Conservation (phyloP, 768 basidiomycete genomes). For the Collybiopsis luxurians region DNA sequence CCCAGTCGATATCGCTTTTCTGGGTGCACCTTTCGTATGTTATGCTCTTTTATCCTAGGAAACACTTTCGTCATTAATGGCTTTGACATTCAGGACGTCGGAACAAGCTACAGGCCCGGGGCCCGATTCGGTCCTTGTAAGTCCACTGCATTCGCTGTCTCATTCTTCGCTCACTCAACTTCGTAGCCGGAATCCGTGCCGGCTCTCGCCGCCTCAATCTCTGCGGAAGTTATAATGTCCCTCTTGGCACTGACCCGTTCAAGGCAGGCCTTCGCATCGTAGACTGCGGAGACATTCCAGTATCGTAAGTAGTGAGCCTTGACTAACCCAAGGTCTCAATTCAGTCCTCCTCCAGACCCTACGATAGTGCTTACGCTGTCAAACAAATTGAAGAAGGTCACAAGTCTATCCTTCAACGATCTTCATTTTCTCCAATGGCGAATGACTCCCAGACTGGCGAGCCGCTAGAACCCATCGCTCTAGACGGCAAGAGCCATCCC, state of each 20-base stretch:
- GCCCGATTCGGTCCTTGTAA: slow-evolving; percentile 76
- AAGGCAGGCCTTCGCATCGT: slow-evolving; percentile 63
- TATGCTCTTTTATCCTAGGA: background rate
- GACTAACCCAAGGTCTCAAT: background rate
- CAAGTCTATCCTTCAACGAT: slow-evolving; percentile 64
- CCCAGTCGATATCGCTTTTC: slow-evolving; percentile 76
- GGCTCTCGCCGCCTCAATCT: slow-evolving; percentile 74
- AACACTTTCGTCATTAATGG: background rate
- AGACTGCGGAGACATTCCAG: slow-evolving; percentile 77
- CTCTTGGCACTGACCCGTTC: slow-evolving; percentile 73
- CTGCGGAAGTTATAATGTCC: slow-evolving; percentile 78
- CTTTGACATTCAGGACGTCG: slow-evolving; percentile 50
- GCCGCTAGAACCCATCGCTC: slow-evolving; percentile 54
- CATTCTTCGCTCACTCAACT: background rate
- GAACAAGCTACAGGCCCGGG: slow-evolving; percentile 77
- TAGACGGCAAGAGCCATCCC: slow-evolving; percentile 77
- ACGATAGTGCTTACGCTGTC: slow-evolving; percentile 73
- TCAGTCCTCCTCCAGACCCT: slow-evolving; percentile 39
- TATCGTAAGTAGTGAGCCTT: slow-evolving; percentile 40
- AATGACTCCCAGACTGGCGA: slow-evolving; percentile 61
- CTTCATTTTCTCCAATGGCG: slow-evolving; percentile 58
- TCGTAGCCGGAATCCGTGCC: slow-evolving; percentile 67
- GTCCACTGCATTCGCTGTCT: background rate
- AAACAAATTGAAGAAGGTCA: slow-evolving; percentile 74
- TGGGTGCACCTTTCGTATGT: slow-evolving; percentile 75